These are phyloP conservation scores for Heliosperma pusillum DNA, from an alignment of 148 eudicot genomes.

Conservation along the genomic window DNA sequence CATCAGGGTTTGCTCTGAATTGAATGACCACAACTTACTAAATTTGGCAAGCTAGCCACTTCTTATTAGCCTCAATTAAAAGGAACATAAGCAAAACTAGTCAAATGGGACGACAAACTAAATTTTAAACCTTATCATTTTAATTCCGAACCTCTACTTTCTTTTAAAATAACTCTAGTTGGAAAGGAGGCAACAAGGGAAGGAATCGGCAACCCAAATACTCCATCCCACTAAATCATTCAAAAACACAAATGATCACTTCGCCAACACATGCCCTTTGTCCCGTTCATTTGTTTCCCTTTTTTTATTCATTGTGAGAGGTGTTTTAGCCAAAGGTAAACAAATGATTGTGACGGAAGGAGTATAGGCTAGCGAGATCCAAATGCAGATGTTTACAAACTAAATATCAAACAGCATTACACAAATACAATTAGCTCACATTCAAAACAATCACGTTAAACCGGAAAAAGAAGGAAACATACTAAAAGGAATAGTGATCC, in stretches of 20 bases:
- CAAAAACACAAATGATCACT: neutral
- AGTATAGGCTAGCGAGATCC: neutral
- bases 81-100: neutral
- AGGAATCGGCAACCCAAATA: neutral
- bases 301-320: too few species aligned
- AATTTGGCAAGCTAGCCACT: neutral
- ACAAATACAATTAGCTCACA: neutral
- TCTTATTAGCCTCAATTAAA: neutral
- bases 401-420: neutral
- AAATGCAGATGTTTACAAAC: neutral
- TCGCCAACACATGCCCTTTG: too few species aligned
- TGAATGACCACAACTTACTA: neutral
- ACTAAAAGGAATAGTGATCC: conserved; percentile 74
- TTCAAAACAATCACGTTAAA: neutral
- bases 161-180: neutral
- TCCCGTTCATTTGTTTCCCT: too few species aligned
- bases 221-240: neutral
- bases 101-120: neutral
- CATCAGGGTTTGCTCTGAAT: neutral
- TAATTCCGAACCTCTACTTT: neutral
- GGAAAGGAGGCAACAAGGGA: neutral
- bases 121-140: neutral
- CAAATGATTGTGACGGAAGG: too few species aligned
- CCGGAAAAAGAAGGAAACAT: conserved; percentile 7
- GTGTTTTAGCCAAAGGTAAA: too few species aligned